phyloP scores from a whole-genome alignment of 176 grass and related monocot species.

The Hyparrhenia diplandra region DNA sequence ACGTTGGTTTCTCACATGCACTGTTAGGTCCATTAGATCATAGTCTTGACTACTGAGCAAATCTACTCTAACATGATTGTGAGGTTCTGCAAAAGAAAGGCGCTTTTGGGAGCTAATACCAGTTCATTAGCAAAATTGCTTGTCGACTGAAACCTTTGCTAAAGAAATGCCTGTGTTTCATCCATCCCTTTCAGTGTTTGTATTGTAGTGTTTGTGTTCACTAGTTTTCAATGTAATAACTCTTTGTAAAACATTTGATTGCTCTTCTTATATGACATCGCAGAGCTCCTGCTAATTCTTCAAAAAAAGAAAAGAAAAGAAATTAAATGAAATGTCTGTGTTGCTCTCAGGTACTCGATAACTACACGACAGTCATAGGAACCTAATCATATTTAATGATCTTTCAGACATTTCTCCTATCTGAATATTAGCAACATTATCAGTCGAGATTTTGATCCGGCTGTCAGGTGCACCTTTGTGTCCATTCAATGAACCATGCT shows the following conservation, averaged over 20 bases:
- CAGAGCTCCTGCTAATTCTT: no score
- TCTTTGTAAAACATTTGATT: no score
- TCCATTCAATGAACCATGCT: not conserved
- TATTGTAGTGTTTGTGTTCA: no score
- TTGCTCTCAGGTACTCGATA: not conserved
- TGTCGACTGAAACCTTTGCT: not conserved
- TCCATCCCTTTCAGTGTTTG: no score
- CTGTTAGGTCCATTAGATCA: not conserved
- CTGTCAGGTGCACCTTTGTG: not conserved
- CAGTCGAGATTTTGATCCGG: constrained; percentile 4
- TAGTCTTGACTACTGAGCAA: not conserved
- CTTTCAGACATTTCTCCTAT: constrained; percentile 7
- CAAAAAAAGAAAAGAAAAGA: no score
- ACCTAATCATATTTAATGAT: not conserved
- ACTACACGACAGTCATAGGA: not conserved
- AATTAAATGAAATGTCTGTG: not conserved
- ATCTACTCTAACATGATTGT: not conserved
- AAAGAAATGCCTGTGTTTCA: no score
- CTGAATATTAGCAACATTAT: constrained; percentile 7
- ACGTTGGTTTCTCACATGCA: constrained; percentile 8
- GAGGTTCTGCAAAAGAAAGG: not conserved
- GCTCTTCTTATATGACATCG: no score
- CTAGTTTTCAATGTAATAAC: no score
- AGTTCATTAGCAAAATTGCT: not conserved
- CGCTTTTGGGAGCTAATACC: not conserved